Conservation (phyloP, 257 asterid genomes). For the Solanum megistacrolobum region DNA sequence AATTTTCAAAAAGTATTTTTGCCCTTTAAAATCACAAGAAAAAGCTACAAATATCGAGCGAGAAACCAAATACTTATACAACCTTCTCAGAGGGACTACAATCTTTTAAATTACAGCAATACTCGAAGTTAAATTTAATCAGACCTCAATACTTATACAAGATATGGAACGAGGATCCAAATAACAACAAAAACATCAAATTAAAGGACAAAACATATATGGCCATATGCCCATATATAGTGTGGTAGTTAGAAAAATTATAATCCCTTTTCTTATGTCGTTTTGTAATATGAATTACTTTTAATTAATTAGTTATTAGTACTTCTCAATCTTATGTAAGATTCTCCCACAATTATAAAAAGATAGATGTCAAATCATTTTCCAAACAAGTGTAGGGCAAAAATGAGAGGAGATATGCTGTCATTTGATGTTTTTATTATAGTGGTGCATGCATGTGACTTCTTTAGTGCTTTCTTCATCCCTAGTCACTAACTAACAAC, state of each 20-base stretch:
- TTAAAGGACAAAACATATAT: background rate
- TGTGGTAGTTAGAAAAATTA: background rate
- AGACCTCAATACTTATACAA: accelerated
- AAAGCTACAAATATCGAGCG: background rate
- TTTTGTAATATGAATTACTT: background rate
- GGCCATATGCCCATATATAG: background rate
- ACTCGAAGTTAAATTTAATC: background rate
- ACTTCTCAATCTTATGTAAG: background rate
- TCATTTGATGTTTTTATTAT: background rate
- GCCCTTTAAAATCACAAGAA: background rate
- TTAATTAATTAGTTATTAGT: background rate
- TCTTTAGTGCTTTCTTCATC: background rate
- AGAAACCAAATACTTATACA: background rate
- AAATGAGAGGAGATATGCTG: background rate
- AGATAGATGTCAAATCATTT: background rate
- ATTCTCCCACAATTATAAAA: background rate
- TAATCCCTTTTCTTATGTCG: background rate
- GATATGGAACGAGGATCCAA: accelerated
- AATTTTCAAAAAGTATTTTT: background rate
- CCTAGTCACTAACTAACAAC: background rate
- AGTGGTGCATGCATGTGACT: background rate
- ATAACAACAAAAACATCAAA: background rate
- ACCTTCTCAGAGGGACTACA: background rate
- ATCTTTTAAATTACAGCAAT: accelerated
- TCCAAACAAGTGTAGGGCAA: background rate